A percentile compares a stretch with the other conserved stretches of the same genome.
phyloP scores from a whole-genome alignment of 1,284 basidiomycete species.

The Wallemia mellicola region DNA sequence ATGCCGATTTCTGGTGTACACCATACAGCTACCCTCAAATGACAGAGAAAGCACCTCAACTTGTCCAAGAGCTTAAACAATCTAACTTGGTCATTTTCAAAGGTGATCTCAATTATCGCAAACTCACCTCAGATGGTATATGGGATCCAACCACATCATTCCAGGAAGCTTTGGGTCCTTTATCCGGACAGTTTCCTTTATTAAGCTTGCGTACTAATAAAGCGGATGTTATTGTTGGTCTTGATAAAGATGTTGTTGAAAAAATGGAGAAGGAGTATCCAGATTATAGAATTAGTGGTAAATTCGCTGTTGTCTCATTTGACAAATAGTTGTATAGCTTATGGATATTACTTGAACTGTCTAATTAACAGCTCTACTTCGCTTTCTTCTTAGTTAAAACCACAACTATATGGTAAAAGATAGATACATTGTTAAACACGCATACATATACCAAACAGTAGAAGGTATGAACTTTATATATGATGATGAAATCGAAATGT shows the following conservation, averaged over 20 bases:
- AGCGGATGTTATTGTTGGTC: slow-evolving; percentile 70
- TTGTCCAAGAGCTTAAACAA: slow-evolving; percentile 29
- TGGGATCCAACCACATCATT: slow-evolving; percentile 70
- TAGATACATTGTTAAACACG: too few relatives aligned
- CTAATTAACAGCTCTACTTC: too few relatives aligned
- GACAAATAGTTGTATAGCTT: background rate
- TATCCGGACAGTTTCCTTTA: slow-evolving; percentile 47
- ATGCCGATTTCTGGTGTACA: slow-evolving; percentile 49
- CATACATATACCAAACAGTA: too few relatives aligned
- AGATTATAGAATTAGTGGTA: slow-evolving; percentile 52
- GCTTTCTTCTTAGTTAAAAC: too few relatives aligned
- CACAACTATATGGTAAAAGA: too few relatives aligned
- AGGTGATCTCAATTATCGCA: slow-evolving; percentile 75
- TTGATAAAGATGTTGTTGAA: slow-evolving; percentile 31
- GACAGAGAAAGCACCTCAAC: slow-evolving; percentile 25
- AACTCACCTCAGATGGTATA: slow-evolving; percentile 62
- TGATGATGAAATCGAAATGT: too few relatives aligned
- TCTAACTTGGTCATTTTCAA: slow-evolving; percentile 77
- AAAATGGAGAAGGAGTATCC: slow-evolving; percentile 33
- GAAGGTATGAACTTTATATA: too few relatives aligned
- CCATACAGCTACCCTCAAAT: slow-evolving; percentile 59
- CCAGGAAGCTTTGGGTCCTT: slow-evolving; percentile 42
- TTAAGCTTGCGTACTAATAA: slow-evolving; percentile 77
- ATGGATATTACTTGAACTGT: too few relatives aligned
- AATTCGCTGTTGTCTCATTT: slow-evolving; percentile 24